Conservation (phyloP, 1,284 basidiomycete species). For the Vanrija humicola region DNA sequence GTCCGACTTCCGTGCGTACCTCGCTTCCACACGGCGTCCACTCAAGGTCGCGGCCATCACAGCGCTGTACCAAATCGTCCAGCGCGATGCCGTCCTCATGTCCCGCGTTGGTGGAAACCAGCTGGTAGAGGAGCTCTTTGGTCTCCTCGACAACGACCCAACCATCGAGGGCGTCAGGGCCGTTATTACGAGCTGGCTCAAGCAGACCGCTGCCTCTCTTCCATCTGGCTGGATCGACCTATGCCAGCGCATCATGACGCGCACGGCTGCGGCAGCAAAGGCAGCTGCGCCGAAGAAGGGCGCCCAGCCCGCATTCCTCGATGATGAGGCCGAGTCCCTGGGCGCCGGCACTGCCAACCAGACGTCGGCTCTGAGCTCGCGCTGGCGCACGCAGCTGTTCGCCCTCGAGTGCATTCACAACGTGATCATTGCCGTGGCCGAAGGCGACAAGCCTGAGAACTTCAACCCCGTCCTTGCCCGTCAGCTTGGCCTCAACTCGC, state of each 20-base stretch:
- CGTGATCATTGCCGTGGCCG: conserved; percentile 72
- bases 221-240: conserved; percentile 98
- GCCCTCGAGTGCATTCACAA: conserved; percentile 88
- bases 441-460: conserved; percentile 73
- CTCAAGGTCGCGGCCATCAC: conserved; percentile 93
- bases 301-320: conserved; percentile 53
- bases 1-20: conserved; percentile 65
- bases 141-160: conserved; percentile 85
- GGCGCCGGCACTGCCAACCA: conserved; percentile 51
- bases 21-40: conserved; percentile 72
- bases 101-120: conserved; percentile 89
- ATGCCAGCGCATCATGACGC: conserved; percentile 89
- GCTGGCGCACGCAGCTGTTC: conserved; percentile 97
- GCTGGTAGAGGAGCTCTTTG: conserved; percentile 91
- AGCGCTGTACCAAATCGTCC: conserved; percentile 93
- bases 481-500: conserved; percentile 30
- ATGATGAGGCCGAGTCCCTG: conserved; percentile 88
- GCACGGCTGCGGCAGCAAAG: conserved; percentile 56
- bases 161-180: conserved; percentile 90
- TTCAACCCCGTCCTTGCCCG: conserved; percentile 67
- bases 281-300: conserved; percentile 3
- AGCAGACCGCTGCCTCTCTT: conserved; percentile 86
- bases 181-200: conserved; percentile 91
- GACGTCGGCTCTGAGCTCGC: conserved; percentile 59
- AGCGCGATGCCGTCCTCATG: conserved; percentile 87